phyloP scores from a whole-genome alignment of 805 yeast genomes.

The Yamadazyma ubonensis region DNA sequence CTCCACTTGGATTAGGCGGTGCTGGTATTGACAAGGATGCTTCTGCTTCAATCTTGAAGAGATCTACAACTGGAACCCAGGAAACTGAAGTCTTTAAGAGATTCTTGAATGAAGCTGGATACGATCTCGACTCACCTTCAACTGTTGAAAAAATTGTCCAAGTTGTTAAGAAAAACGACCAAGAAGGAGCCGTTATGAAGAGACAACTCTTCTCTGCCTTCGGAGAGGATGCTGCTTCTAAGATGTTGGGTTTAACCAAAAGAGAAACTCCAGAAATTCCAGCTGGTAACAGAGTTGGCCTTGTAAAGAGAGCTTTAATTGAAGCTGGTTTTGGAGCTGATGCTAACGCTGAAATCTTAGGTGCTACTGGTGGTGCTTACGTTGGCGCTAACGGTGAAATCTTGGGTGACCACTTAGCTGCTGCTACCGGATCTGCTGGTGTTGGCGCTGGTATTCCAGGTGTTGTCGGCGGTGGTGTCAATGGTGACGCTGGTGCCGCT shows the following conservation, averaged over 20 bases:
- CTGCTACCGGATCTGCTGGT: slow-evolving; percentile 7
- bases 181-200: slow-evolving; percentile 11
- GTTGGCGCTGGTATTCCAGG: slow-evolving; percentile 11
- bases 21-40: slow-evolving; percentile 5
- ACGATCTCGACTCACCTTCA: slow-evolving; percentile 4
- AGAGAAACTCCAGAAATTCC: slow-evolving; percentile 9
- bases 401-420: slow-evolving; percentile 9
- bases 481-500: slow-evolving; percentile 11
- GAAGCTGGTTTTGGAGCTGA: slow-evolving; percentile 14
- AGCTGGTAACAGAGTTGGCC: slow-evolving; percentile 14
- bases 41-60: slow-evolving; percentile 11
- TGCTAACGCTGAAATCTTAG: slow-evolving; percentile 5
- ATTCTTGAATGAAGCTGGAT: slow-evolving; percentile 11
- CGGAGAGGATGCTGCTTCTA: slow-evolving; percentile 7
- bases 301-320: slow-evolving; percentile 16
- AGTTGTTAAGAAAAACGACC: slow-evolving; percentile 15
- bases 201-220: slow-evolving; percentile 13
- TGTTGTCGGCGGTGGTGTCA: slow-evolving; percentile 8
- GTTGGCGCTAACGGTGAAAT: slow-evolving; percentile 14
- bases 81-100: slow-evolving; percentile 13
- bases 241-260: slow-evolving; percentile 8
- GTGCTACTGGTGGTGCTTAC: slow-evolving; percentile 13
- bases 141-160: slow-evolving; percentile 9
- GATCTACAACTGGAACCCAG: slow-evolving; percentile 12
- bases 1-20: slow-evolving; percentile 8